Evolutionary conservation across 1,284 basidiomycete genomes (phyloP), one percentile per base, ranked within the genome.

Genomic region (Marasmius fiardii): DNA sequence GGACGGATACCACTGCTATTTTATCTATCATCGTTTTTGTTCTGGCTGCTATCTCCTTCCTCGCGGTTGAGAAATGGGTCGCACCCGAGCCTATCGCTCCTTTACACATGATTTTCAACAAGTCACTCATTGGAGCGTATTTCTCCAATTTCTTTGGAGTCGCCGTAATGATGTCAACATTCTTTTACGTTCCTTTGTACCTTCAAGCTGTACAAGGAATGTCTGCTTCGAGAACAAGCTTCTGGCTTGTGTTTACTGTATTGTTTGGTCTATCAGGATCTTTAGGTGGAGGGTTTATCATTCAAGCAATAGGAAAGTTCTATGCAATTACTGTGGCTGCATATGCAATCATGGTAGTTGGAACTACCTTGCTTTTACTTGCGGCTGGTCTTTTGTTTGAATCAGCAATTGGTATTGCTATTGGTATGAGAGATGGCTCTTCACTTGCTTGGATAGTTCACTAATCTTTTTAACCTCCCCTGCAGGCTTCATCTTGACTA

Each of bases 21-120:
- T 56, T 60, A 5, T 64, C 74, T 3, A 62, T 78, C 31, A 50
- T 62, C 3, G 65, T 63, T 6, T 78, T 72, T 37, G 56, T 60
- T 7, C 45, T 70, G 20, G 67, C 68, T 47, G 68, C 69, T 48
- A 26, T 68, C 10, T 43, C 71, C 3, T 78, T 78, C 54, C 63
- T 60, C 3, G 60, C 65, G 48, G 65, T 78, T 52, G 78, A 86
- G 65, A 68, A 75, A 61, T 62, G 70, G 34, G 65, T 77, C 47
- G 82, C 83, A 1, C 65, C 66, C 11, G 83, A 86, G 64, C 84
- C 84, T 2, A 80, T 86, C 60, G 81, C 82, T 0, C 84, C 83
- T 0, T 71, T 69, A 55, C 69, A 77, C 20, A 82, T 86, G 61
- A 73, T 84, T 45, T 65, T 73, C 51, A 76, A 80, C 62, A 70